phyloP scores from a whole-genome alignment of 805 yeast species.

The Teunomyces kruisii region DNA sequence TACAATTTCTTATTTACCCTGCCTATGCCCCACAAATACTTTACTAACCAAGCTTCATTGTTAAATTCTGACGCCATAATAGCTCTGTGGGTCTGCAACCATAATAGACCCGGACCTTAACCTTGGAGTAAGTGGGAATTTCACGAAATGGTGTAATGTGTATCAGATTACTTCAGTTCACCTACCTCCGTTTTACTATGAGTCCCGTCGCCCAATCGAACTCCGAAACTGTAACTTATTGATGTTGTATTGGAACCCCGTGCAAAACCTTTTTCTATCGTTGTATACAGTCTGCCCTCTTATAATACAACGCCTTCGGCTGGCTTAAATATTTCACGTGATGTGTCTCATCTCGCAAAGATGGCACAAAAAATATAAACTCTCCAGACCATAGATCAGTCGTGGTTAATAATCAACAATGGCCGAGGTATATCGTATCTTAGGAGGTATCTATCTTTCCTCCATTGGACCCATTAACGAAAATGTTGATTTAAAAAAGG shows the following conservation, averaged over 20 bases:
- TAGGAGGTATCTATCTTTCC: slow-evolving; percentile 80
- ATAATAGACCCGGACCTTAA: no score
- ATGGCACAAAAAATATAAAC: not conserved
- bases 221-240: not conserved
- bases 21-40: not conserved
- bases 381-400: no score
- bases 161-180: no score
- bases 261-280: not conserved
- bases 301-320: no score
- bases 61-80: no score
- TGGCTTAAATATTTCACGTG: no score
- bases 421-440: slow-evolving; percentile 49
- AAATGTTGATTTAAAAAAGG: slow-evolving; percentile 48
- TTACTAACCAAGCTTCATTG: no score
- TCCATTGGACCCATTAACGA: slow-evolving; percentile 64
- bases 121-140: no score
- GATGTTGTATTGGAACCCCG: not conserved
- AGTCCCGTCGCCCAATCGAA: not conserved
- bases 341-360: not conserved
- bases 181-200: not conserved
- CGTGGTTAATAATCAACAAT: not conserved
- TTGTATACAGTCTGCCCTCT: not conserved
- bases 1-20: not conserved
- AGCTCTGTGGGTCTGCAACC: no score
- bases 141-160: no score